Evolutionary conservation across 202 grass and related monocot genomes (phyloP), one percentile per base, ranked within the genome.

Genomic region (Brachypodium distachyon): DNA sequence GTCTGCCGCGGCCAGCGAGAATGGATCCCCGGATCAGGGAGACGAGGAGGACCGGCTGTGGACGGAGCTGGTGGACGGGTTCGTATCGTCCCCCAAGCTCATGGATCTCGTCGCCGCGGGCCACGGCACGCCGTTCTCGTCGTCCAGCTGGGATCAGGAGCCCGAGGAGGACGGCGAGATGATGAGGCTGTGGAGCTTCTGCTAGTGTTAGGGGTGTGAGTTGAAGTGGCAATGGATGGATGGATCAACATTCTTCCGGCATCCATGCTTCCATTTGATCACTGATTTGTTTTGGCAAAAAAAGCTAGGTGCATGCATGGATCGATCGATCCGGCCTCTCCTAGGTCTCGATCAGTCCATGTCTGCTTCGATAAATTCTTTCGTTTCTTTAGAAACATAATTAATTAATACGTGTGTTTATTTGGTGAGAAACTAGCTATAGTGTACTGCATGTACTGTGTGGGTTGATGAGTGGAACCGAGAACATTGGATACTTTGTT

Each of bases 181-280:
- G 19, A 86, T 86, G 62, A 78, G 79, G 70, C 55, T 90, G 10
- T 90, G 87, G 87, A 90, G 74, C 76, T 90, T 90, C 80, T 90
- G 79, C 78, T 89, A 70, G 76, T n/a, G n/a, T n/a, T n/a, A n/a
- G n/a, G n/a, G n/a, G n/a, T n/a, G n/a, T n/a, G n/a, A n/a, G n/a
- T n/a, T n/a, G n/a, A n/a, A n/a, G n/a, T n/a, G n/a, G n/a, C n/a
- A n/a, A n/a, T n/a, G n/a, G n/a, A n/a, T n/a, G n/a, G n/a, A 31
- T 49, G 31, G 19, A 50, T 28, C 62, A 5, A 13, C 65, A 34
- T 11, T 5, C 2, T 32, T 36, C 54, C 32, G 42, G 17, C 70
- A 68, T 60, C 40, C 61, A 70, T 28, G 22, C 42, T 37, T 54
- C 27, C 44, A 38, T 31, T 58, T 58, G 54, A 31, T 58, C 54